Evolutionary conservation across 176 grass and related monocot genomes (phyloP), one percentile per base, ranked within the genome.

Genomic region (Bonia amplexicaulis): DNA sequence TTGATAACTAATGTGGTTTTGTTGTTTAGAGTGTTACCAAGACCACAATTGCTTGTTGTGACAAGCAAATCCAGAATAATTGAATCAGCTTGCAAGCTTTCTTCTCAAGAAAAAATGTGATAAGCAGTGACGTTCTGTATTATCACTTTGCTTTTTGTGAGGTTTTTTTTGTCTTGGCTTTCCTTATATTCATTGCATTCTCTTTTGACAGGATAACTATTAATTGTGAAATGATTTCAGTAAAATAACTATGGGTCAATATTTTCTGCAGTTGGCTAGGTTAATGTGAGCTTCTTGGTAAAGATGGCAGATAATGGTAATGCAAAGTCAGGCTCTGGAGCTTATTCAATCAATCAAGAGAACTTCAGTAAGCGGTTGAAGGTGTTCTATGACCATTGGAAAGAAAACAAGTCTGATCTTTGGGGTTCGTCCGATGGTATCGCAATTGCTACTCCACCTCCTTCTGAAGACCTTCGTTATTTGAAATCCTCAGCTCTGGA

Each of bases 381-480:
- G 85, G 80, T 76, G 40, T 96, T 96, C 55, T 93, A 97, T 79
- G 82, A 81, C 73, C 87, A 89, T 44, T 97, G 91, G 91, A 88
- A 70, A 35, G 72, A 89, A 42, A 47, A 93, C 40, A 91, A 81
- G 66, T 85, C 89, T 80, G 85, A 93, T 77, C 57, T 92, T 60
- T 97, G 94, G 94, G 87, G 89, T 70, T 85, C 84, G 39, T 67
- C 87, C 68, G 91, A 97, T 86, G 94, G 85, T 80, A 91, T 97
- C 85, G 85, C 87, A 44, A 86, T 97, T 68, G 87, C 87, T 59
- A 97, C 89, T 45, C 94, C 94, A 71, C 91, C 94, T 31, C 45
- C 94, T 82, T 97, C 91, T 78, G 94, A 93, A 76, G 87, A 97
- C 86, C 85, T 97, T 78, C 89, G 87, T 35, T 96, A 96, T 85